phyloP scores from a whole-genome alignment of 805 yeast genomes.

The Hanseniaspora taiwanica region DNA sequence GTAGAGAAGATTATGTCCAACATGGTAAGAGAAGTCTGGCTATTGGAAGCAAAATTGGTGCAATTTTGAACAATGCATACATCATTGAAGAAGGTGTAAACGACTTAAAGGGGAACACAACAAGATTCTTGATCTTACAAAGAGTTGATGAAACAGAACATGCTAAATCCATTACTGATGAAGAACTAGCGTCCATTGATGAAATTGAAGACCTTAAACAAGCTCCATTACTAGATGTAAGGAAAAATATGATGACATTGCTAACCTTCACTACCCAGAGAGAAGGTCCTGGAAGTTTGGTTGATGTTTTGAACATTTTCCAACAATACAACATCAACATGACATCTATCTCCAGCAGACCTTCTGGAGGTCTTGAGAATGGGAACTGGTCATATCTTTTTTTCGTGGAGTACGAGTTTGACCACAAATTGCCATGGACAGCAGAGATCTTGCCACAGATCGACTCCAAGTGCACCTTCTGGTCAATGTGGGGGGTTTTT shows the following conservation, averaged over 20 bases:
- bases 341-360: conserved; percentile 65
- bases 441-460: conserved; percentile 30
- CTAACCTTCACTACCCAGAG: conserved; percentile 52
- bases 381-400: conserved; percentile 70
- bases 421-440: conserved; percentile 19
- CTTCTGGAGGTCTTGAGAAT: conserved; percentile 28
- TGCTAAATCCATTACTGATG: not conserved
- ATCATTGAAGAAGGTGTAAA: conserved; percentile 47
- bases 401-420: conserved; percentile 46
- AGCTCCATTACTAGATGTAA: not conserved
- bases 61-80: conserved; percentile 43
- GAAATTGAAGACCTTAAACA: not conserved
- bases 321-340: conserved; percentile 45
- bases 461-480: conserved; percentile 30
- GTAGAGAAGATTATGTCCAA: conserved; percentile 24
- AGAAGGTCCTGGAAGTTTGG: conserved; percentile 64
- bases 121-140: conserved; percentile 67
- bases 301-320: conserved; percentile 47
- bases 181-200: conserved; percentile 8
- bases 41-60: conserved; percentile 59
- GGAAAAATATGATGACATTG: conserved; percentile 29
- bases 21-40: conserved; percentile 40
- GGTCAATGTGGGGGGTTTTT: conserved; percentile 50
- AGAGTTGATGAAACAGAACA: conserved; percentile 13
- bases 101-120: conserved; percentile 64